Conservation (phyloP, 1,139 yeast genomes). For the Spathaspora sp. region DNA sequence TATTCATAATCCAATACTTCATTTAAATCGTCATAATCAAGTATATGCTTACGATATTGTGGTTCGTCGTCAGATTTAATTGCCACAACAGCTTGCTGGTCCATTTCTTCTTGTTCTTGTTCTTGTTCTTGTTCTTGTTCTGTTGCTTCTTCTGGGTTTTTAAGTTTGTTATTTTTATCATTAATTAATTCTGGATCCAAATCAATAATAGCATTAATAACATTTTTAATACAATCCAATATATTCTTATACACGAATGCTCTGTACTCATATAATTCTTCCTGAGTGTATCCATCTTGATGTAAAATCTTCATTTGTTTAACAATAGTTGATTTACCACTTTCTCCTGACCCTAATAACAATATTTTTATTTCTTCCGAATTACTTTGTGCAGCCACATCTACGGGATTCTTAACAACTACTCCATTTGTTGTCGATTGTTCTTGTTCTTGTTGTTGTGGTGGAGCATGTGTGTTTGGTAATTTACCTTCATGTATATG, state of each 20-base stretch:
- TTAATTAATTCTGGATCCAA: constrained; percentile 49
- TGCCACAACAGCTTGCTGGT: constrained; percentile 6
- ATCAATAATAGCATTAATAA: constrained; percentile 56
- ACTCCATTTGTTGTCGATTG: neutral
- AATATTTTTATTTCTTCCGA: constrained; percentile 58
- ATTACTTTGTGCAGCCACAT: constrained; percentile 12
- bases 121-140: constrained; percentile 8
- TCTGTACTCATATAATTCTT: constrained; percentile 63
- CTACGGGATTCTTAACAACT: constrained; percentile 12
- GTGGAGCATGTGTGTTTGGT: constrained; percentile 4
- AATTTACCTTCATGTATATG: constrained; percentile 6
- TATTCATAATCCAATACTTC: constrained; percentile 48
- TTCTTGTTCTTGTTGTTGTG: constrained; percentile 4
- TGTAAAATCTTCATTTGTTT: constrained; percentile 76
- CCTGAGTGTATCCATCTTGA: constrained; percentile 64
- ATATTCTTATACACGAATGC: constrained; percentile 71
- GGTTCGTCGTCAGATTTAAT: constrained; percentile 7
- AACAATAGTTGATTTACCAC: constrained; percentile 75
- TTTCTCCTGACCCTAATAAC: constrained; percentile 75
- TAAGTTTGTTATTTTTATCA: constrained; percentile 19
- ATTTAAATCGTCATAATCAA: constrained; percentile 44
- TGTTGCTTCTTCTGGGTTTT: constrained; percentile 8
- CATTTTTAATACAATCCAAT: constrained; percentile 62
- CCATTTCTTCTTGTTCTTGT: constrained; percentile 7
- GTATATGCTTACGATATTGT: constrained; percentile 19